phyloP scores from a whole-genome alignment of 139 green algal species.

The Coelastrella sp. region DNA sequence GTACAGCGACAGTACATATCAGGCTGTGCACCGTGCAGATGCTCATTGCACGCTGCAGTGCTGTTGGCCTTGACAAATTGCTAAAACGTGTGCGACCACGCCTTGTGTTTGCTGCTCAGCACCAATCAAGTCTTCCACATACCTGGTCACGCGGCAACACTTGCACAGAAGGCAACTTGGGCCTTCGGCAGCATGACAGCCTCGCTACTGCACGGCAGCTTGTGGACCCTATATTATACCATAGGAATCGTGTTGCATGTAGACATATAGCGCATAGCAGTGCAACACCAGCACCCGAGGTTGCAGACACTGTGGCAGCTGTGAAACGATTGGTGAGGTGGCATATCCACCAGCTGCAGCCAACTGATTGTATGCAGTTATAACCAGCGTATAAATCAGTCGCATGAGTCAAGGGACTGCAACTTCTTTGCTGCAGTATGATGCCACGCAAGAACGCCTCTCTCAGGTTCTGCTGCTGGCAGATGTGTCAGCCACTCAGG shows the following conservation, averaged over 20 bases:
- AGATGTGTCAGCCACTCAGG: conserved; percentile 53
- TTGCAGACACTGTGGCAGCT: conserved; percentile 31
- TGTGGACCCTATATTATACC: no score
- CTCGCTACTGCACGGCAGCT: neutral
- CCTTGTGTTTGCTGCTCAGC: neutral
- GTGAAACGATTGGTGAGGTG: conserved; percentile 8
- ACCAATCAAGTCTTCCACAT: neutral
- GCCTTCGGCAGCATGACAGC: no score
- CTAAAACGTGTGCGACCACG: neutral
- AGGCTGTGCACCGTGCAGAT: no score
- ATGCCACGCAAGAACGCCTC: conserved; percentile 4
- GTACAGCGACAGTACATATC: no score
- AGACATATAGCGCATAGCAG: neutral
- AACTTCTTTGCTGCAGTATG: conserved; percentile 38
- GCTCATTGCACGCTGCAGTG: neutral
- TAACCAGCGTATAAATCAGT: no score
- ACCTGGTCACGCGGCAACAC: neutral
- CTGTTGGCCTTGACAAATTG: neutral
- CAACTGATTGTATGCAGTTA: no score
- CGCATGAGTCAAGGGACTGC: no score
- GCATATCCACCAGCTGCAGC: neutral
- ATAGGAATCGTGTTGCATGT: no score
- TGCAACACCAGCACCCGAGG: neutral
- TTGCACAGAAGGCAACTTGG: no score
- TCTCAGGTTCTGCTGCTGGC: conserved; percentile 47